Conservation (phyloP, 768 basidiomycete genomes). For the Lactifluus piperatus region DNA sequence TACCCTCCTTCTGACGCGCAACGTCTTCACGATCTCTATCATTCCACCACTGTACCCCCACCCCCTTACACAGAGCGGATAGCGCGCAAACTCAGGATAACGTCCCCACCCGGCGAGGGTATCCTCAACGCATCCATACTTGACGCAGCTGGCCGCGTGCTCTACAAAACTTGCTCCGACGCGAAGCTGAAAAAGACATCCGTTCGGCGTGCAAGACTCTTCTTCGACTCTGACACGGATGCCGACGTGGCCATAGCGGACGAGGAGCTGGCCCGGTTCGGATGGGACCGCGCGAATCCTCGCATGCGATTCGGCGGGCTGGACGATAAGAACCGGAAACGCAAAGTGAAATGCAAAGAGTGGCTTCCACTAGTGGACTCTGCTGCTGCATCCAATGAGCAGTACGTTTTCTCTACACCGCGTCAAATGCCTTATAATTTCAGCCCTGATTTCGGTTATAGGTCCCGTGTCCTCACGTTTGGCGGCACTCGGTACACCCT, state of each 20-base stretch:
- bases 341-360: constrained; percentile 12
- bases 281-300: constrained; percentile 13
- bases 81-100: constrained; percentile 3
- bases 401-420: neutral
- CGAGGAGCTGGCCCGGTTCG: constrained; percentile 2
- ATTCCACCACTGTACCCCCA: constrained; percentile 5
- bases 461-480: constrained; percentile 10
- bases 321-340: neutral
- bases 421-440: neutral
- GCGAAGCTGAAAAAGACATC: constrained; percentile 15
- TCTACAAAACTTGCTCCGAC: constrained; percentile 7
- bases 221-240: neutral
- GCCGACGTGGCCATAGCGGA: neutral
- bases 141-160: neutral
- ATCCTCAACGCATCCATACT: constrained; percentile 13
- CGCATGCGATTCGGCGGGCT: neutral
- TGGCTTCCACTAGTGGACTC: constrained; percentile 6
- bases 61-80: constrained; percentile 10
- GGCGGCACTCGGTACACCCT: constrained; percentile 1
- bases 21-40: neutral
- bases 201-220: neutral
- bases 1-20: neutral
- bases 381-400: neutral
- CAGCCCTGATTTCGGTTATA: neutral
- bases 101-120: constrained; percentile 4